A percentile compares a stretch with the other conserved stretches of the same genome.
Evolutionary conservation across 164 flowering plant species (phyloP).

Genomic region (Amborella trichopoda): DNA sequence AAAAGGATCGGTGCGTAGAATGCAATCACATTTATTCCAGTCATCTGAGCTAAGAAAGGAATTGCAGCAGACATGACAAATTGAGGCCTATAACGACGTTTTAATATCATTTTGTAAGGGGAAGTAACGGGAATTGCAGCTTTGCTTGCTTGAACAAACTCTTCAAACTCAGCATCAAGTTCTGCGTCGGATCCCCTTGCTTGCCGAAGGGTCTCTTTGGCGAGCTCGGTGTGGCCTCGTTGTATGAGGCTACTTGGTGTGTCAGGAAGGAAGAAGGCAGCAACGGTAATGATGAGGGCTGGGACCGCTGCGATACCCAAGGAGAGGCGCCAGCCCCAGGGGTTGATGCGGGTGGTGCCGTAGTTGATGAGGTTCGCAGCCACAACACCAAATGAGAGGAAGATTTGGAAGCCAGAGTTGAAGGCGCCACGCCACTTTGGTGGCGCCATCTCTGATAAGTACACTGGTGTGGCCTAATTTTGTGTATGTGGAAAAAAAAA

Average conservation of each 20-base stretch:
- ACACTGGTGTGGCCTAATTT: slow-evolving; percentile 56
- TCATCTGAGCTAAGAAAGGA: slow-evolving; percentile 11
- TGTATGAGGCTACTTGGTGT: not conserved
- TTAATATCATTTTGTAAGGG: not conserved
- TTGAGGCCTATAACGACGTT: slow-evolving; percentile 12
- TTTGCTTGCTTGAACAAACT: not conserved
- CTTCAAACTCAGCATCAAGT: slow-evolving; percentile 5
- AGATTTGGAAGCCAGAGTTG: slow-evolving; percentile 52
- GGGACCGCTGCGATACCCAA: slow-evolving; percentile 58
- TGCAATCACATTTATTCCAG: slow-evolving; percentile 33
- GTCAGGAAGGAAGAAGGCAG: slow-evolving; percentile 39
- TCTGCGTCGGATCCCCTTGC: not conserved
- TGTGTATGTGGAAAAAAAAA: too few species aligned
- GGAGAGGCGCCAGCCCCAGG: slow-evolving; percentile 58
- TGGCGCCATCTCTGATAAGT: slow-evolving; percentile 69
- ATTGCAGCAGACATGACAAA: slow-evolving; percentile 11
- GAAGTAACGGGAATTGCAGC: too few species aligned
- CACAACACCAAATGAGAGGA: slow-evolving; percentile 45
- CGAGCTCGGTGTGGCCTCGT: not conserved
- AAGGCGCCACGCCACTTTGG: slow-evolving; percentile 61
- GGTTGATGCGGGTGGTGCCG: slow-evolving; percentile 19
- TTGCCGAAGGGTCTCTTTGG: not conserved
- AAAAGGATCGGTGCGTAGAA: slow-evolving; percentile 67
- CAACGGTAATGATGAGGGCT: slow-evolving; percentile 38
- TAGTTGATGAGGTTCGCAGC: slow-evolving; percentile 41